Percentiles rank a stretch among this genome's conserved stretches.
Evolutionary conservation across 345 rosid genomes (phyloP).

Genomic region (Eucalyptus victrix): DNA sequence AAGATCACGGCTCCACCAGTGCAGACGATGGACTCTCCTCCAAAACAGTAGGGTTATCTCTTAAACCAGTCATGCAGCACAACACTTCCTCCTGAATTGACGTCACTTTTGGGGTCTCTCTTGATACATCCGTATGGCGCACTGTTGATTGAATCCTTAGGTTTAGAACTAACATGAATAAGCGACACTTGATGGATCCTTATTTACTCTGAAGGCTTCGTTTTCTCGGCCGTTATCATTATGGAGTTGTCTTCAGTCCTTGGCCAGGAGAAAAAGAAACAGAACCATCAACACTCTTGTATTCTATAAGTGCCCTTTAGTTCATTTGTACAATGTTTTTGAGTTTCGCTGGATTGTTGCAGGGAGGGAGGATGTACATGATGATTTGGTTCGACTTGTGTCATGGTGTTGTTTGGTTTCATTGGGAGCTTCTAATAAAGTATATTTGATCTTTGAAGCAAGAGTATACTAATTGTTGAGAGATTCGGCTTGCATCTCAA

Average conservation of each 20-base stretch:
- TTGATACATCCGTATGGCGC: background rate
- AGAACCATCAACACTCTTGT: background rate
- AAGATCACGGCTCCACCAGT: constrained; percentile 29
- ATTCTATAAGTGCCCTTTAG: background rate
- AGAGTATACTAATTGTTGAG: background rate
- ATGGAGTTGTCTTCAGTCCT: background rate
- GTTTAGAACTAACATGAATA: background rate
- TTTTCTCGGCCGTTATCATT: background rate
- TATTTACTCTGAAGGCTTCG: background rate
- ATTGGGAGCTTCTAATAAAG: background rate
- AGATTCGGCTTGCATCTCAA: background rate
- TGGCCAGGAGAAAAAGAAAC: background rate
- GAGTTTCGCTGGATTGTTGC: background rate
- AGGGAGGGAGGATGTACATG: background rate
- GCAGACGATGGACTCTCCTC: constrained; percentile 48
- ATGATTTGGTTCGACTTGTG: background rate
- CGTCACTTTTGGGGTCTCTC: background rate
- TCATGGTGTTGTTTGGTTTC: background rate
- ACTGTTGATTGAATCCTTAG: background rate
- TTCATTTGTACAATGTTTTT: background rate
- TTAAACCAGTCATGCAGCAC: background rate
- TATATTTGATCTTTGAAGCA: background rate
- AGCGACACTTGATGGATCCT: background rate
- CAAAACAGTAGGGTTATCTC: background rate
- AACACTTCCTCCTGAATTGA: background rate